Percentiles rank a stretch among this genome's conserved stretches.
Conservation (phyloP, 148 eudicot genomes). For the Rheum nobile region DNA sequence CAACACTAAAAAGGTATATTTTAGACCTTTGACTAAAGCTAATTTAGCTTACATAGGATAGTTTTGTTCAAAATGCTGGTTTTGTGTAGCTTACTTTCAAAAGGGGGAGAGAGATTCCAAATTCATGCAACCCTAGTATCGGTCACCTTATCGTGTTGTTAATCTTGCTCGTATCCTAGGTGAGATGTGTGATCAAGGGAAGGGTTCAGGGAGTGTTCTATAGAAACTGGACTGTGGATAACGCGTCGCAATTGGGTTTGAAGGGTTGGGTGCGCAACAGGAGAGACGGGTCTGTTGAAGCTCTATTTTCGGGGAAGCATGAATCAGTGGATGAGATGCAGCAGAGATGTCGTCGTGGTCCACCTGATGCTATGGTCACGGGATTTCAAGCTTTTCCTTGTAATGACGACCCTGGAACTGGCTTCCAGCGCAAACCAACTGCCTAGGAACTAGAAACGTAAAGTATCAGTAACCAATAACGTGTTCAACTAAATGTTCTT, state of each 20-base stretch:
- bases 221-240: slow-evolving; percentile 72
- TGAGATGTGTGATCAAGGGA: slow-evolving; percentile 76
- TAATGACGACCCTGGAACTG: slow-evolving; percentile 52
- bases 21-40: neutral
- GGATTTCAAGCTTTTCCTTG: slow-evolving; percentile 45
- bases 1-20: neutral
- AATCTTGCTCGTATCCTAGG: slow-evolving; percentile 28
- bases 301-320: slow-evolving; percentile 53
- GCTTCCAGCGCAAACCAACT: slow-evolving; percentile 54
- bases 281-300: slow-evolving; percentile 90
- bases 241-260: slow-evolving; percentile 64
- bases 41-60: neutral
- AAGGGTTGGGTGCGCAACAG: slow-evolving; percentile 85
- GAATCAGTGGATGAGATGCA: slow-evolving; percentile 75
- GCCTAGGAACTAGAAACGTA: slow-evolving; percentile 25
- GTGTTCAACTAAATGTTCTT: neutral
- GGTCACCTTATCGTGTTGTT: neutral
- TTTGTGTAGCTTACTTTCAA: neutral
- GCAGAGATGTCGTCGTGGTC: slow-evolving; percentile 73
- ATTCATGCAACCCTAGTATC: neutral
- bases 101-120: neutral
- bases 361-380: slow-evolving; percentile 66
- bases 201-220: slow-evolving; percentile 90
- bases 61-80: neutral
- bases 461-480: neutral